Conservation (phyloP, 2,329 filamentous ascomycete genomes). For the Nannizziopsis barbatae region DNA sequence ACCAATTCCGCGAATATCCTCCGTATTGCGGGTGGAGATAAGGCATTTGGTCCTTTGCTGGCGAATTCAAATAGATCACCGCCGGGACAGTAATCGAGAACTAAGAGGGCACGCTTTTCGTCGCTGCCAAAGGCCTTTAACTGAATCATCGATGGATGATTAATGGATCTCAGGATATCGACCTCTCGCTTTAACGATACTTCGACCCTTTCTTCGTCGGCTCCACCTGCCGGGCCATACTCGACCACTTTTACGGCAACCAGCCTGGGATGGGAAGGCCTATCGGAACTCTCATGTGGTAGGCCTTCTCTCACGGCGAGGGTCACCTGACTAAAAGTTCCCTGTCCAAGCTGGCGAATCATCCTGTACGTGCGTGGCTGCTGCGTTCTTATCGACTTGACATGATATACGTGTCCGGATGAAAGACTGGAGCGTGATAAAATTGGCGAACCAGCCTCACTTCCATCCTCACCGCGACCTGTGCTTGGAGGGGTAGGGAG, state of each 20-base stretch:
- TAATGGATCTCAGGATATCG: slow-evolving; percentile 79
- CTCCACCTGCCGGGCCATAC: slow-evolving; percentile 84
- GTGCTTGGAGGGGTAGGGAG: slow-evolving; percentile 75
- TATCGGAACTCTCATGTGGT: slow-evolving; percentile 25
- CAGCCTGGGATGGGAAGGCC: slow-evolving; percentile 42
- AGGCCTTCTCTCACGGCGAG: slow-evolving; percentile 69
- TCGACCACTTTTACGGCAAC: slow-evolving; percentile 95
- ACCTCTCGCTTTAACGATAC: slow-evolving; percentile 89
- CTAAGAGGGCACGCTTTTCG: slow-evolving; percentile 65
- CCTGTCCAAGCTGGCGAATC: slow-evolving; percentile 71
- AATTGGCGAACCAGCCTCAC: slow-evolving; percentile 32
- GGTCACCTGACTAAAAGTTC: slow-evolving; percentile 90
- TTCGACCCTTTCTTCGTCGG: slow-evolving; percentile 84
- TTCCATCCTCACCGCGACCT: slow-evolving; percentile 48
- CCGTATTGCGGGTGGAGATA: slow-evolving; percentile 46
- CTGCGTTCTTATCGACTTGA: slow-evolving; percentile 53
- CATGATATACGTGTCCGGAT: slow-evolving; percentile 50
- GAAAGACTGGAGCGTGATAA: slow-evolving; percentile 15
- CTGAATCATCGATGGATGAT: slow-evolving; percentile 81
- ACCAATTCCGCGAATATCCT: slow-evolving; percentile 86
- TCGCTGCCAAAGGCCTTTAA: slow-evolving; percentile 87
- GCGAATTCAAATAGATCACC: slow-evolving; percentile 93
- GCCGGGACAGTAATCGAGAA: slow-evolving; percentile 84
- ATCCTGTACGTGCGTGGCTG: slow-evolving; percentile 69
- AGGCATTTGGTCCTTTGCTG: slow-evolving; percentile 54